Base-by-base conservation (phyloP, 2,329 filamentous ascomycete genomes). In the Aspergillus puulaauensis region DNA sequence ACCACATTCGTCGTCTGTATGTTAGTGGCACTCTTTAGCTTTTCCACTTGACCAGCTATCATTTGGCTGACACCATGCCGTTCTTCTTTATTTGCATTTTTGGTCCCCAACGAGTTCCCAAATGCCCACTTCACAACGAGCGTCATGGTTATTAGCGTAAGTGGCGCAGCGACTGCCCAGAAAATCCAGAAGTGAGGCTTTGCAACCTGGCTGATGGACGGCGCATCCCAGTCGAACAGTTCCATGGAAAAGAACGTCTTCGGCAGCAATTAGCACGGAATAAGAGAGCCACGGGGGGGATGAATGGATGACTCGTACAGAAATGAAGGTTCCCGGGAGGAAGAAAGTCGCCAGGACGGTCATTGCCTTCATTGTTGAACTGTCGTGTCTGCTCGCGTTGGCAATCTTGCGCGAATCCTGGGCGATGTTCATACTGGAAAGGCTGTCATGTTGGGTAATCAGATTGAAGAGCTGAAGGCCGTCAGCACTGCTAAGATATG, bases 161-260 rank as follows among this genome's bases (percentile, higher is more conserved):
- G 31, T 14, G 52, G 52, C 5, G 9, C 41, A 2, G 52, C 24
- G 19, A 54, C 33, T 3, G 52, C 52, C 41, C 41, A 47, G 27
- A 37, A 54, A 14, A 54, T 35, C 52, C 52, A 54, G 43, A 54
- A 54, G 19, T 47, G 52, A 14, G 19, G 7, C 17, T 33, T 47
- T 7, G 43, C 33, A 12, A 47, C 52, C 3, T 40, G 17, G 12
- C 15, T 17, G 6, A 54, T 47, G 4, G 17, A 40, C 8, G 43
- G 19, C 14, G 21, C 17, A 11, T 27, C 31, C 52, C 52, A 54
- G 31, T 54, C 14, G 31, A 54, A 54, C 14, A 54, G 52, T 3
- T 43, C 43, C 52, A 54, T 54, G 14, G 52, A 43, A 21, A 54
- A 54, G 43, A 54, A 39, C 2, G 52, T 54, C 52, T 54, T 31